Evolutionary conservation across 1,284 basidiomycete genomes (phyloP).

Genomic region (Ustilago nuda): DNA sequence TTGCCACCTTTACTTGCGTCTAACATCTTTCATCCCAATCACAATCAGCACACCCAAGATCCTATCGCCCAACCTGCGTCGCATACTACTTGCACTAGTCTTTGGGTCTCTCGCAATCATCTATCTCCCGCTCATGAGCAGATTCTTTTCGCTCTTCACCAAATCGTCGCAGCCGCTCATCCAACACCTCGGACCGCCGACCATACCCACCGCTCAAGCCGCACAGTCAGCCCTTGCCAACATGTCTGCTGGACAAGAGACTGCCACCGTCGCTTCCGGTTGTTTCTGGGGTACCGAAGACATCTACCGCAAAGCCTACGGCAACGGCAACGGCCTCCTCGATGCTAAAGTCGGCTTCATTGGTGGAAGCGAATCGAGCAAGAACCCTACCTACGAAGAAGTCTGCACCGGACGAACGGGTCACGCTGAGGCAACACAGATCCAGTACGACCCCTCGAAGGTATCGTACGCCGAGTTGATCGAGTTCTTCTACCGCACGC

Average conservation of each 20-base stretch:
- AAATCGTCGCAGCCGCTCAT: conserved; percentile 49
- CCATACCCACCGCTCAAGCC: conserved; percentile 48
- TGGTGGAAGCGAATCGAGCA: conserved; percentile 60
- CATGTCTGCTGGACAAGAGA: conserved; percentile 45
- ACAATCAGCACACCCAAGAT: neutral
- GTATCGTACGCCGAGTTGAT: conserved; percentile 86
- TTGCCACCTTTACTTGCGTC: neutral
- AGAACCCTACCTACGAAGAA: conserved; percentile 75
- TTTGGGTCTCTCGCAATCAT: conserved; percentile 20
- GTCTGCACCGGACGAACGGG: conserved; percentile 81
- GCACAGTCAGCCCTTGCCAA: conserved; percentile 40
- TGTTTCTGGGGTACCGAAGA: conserved; percentile 69
- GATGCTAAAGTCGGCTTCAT: conserved; percentile 65
- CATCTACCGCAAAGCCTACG: conserved; percentile 65
- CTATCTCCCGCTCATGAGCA: conserved; percentile 46
- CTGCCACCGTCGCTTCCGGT: conserved; percentile 59
- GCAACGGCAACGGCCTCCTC: conserved; percentile 63
- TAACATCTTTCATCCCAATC: neutral
- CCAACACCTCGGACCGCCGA: conserved; percentile 49
- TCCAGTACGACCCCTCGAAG: conserved; percentile 83
- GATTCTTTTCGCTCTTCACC: conserved; percentile 56
- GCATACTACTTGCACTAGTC: conserved; percentile 13
- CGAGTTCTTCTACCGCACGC: conserved; percentile 76
- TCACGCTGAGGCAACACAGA: conserved; percentile 88
- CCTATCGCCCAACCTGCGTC: conserved; percentile 36